Conservation (phyloP, 2,329 filamentous ascomycete genomes). For the Xylaria hypoxylon region DNA sequence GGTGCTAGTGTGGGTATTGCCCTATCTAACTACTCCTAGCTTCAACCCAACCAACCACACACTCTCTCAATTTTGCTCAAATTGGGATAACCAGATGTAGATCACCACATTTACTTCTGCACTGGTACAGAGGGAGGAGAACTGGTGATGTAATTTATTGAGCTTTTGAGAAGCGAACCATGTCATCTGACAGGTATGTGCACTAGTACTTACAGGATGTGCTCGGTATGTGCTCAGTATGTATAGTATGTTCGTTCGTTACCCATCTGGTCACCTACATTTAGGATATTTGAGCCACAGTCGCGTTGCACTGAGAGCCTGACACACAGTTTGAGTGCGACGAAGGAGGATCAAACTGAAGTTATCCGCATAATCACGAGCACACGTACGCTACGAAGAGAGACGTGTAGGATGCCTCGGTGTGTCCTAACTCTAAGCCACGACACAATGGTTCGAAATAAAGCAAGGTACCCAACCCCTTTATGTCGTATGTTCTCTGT, state of each 20-base stretch:
- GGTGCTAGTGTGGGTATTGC: slow-evolving; percentile 14
- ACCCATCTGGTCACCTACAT: slow-evolving; percentile 7
- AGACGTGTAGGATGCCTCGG: slow-evolving; percentile 22
- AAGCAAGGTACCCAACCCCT: slow-evolving; percentile 34
- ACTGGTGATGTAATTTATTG: slow-evolving; percentile 34
- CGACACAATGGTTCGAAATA: slow-evolving; percentile 24
- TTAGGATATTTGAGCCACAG: slow-evolving; percentile 20
- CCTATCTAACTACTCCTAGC: slow-evolving; percentile 16
- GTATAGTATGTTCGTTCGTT: slow-evolving; percentile 13
- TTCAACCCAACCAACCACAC: slow-evolving; percentile 15
- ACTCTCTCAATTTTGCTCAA: slow-evolving; percentile 14
- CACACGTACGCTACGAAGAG: slow-evolving; percentile 1
- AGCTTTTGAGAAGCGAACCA: slow-evolving; percentile 17
- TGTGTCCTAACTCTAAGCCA: slow-evolving; percentile 24
- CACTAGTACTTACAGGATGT: slow-evolving; percentile 2
- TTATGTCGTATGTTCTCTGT: slow-evolving; percentile 21
- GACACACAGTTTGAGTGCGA: slow-evolving; percentile 23
- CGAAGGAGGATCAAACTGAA: slow-evolving; percentile 20
- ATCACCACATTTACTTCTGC: slow-evolving; percentile 25
- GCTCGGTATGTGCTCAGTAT: background rate
- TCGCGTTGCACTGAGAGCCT: slow-evolving; percentile 21
- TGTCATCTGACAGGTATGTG: slow-evolving; percentile 29
- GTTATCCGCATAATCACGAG: background rate
- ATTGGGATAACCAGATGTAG: slow-evolving; percentile 23
- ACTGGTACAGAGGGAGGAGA: slow-evolving; percentile 23